These are phyloP conservation scores for Stenocarpella maydis DNA, from an alignment of 2,329 filamentous ascomycete species.

Conservation along the genomic window DNA sequence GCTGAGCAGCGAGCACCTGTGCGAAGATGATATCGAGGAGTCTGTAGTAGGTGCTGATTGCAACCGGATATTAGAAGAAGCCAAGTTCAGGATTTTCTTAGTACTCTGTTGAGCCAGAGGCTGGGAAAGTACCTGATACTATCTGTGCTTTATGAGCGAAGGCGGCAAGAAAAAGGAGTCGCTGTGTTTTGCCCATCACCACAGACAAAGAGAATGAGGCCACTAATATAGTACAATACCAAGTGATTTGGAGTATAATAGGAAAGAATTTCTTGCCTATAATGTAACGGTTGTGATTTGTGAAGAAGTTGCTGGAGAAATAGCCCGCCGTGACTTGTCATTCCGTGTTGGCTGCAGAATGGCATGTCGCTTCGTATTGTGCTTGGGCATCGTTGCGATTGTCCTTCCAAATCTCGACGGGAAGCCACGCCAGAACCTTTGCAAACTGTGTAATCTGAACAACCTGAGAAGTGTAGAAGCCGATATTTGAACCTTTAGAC, in stretches of 20 bases:
- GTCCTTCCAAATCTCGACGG: not conserved
- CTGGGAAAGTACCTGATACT: not conserved
- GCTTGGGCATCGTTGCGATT: conserved; percentile 27
- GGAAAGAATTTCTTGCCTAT: not conserved
- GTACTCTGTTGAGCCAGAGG: not conserved
- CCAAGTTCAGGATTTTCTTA: not conserved
- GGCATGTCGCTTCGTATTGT: conserved; percentile 28
- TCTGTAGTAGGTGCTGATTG: not conserved
- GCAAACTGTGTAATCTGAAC: too few relatives aligned
- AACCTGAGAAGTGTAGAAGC: too few relatives aligned
- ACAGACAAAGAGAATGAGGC: conserved; percentile 1
- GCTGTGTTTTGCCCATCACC: not conserved
- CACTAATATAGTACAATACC: conserved; percentile 7
- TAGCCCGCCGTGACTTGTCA: not conserved
- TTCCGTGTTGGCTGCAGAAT: conserved; percentile 22
- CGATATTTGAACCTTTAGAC: not conserved
- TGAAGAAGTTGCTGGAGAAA: not conserved
- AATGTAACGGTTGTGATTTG: not conserved
- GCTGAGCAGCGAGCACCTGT: not conserved
- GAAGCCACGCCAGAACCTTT: not conserved
- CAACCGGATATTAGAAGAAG: not conserved
- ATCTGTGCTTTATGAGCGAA: not conserved
- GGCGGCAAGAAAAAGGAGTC: not conserved
- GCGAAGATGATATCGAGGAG: not conserved
- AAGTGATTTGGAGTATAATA: not conserved